Evolutionary conservation across 345 rosid species (phyloP), one percentile per base, ranked within the genome.

Genomic region (Aquilaria sinensis): DNA sequence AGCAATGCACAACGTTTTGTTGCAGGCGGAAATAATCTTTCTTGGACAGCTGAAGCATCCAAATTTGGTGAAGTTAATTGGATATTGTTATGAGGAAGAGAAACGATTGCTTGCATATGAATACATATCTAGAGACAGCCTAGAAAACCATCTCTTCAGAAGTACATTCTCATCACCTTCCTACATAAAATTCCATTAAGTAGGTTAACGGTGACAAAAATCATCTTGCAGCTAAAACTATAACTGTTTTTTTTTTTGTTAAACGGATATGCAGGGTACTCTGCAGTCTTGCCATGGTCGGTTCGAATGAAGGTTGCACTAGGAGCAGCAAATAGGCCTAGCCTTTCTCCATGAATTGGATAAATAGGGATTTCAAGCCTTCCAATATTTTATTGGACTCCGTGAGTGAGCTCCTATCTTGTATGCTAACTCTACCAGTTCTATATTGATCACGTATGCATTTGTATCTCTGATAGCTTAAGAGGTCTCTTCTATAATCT

Each of bases 241-340:
- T 16, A 37, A 37, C 43, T 3, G 43, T 37, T 37, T 37, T 8
- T 37, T 37, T 37, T 37, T 8, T 37, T 37, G 59, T 33, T 16
- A 0, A 16, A 16, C 23, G 23, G 14, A 29, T 3, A 53, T 62
- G 16, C 78, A 85, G 94, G 83, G 72, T 78, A 74, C 67, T 70
- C 83, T 10, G 75, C 70, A 10, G 57, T 84, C 6, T 69, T 90
- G 78, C 75, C 88, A 46, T 88, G 97, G 93, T 78, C 78, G 41
- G 77, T 75, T 12, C 80, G 97, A 75, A 85, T 90, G 93, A 90
- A 84, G 62, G 82, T 90, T 48, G 96, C 86, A 1, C 50, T 85
- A 31, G 93, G 85, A 67, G 96, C 97, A 2, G 97, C 96, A 3
- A 84, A 81, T n/a, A 67, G 96, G 97, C 45, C 69, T 90, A 15